These are phyloP conservation scores for Pleurotus ostreatus DNA, from an alignment of 768 basidiomycete genomes.

Conservation along the genomic window DNA sequence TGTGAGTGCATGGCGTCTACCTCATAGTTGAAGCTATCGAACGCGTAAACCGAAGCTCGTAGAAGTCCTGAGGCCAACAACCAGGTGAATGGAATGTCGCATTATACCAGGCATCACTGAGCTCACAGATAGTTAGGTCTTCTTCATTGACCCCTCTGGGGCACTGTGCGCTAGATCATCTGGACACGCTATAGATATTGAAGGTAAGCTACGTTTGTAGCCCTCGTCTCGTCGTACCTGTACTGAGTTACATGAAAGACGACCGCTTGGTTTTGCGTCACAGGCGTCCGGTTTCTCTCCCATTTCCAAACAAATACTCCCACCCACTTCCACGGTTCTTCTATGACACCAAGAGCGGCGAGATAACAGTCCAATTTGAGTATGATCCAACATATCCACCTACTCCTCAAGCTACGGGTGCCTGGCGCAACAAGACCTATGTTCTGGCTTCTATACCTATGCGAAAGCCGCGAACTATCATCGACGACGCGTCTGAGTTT, in stretches of 20 bases:
- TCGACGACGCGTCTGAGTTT: slow-evolving; percentile 69
- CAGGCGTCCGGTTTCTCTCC: slow-evolving; percentile 68
- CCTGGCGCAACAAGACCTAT: slow-evolving; percentile 59
- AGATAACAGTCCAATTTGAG: slow-evolving; percentile 57
- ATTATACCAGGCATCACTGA: too few species aligned
- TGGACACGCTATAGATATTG: slow-evolving; percentile 79
- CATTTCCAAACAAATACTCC: slow-evolving; percentile 75
- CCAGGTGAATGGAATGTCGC: slow-evolving; percentile 41
- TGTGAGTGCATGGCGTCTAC: slow-evolving; percentile 34
- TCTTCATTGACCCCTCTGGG: slow-evolving; percentile 78
- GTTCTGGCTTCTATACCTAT: slow-evolving; percentile 64
- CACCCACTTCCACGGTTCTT: slow-evolving; percentile 74
- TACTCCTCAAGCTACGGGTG: slow-evolving; percentile 26
- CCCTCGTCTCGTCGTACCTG: neutral
- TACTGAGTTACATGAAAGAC: slow-evolving; percentile 30
- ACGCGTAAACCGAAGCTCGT: slow-evolving; percentile 40
- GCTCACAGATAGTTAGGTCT: slow-evolving; percentile 47
- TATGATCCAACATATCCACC: slow-evolving; percentile 64
- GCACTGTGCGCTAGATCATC: slow-evolving; percentile 73
- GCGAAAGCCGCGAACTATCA: slow-evolving; percentile 61
- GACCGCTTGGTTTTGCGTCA: slow-evolving; percentile 71
- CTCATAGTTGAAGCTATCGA: neutral
- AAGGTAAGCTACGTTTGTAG: slow-evolving; percentile 43
- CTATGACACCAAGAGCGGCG: slow-evolving; percentile 48
- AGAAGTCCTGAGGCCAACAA: slow-evolving; percentile 69